phyloP scores from a whole-genome alignment of 2,329 filamentous ascomycete species.

The Beauveria bassiana region DNA sequence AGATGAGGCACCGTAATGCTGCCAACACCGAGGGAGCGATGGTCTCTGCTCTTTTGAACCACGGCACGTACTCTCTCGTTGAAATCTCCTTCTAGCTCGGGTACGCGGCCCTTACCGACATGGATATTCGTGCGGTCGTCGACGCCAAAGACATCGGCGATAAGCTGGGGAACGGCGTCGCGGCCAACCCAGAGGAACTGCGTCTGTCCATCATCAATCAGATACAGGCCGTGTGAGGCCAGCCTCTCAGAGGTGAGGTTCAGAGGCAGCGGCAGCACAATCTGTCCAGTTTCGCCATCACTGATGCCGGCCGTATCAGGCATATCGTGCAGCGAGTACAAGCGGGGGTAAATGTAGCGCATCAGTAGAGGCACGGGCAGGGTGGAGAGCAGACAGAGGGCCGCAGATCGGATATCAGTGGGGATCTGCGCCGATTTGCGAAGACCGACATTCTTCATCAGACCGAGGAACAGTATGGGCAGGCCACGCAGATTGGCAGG shows the following conservation, averaged over 20 bases:
- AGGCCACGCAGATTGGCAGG: slow-evolving; percentile 84
- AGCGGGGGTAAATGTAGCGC: slow-evolving; percentile 81
- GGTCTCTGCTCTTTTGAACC: slow-evolving; percentile 84
- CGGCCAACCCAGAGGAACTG: slow-evolving; percentile 97
- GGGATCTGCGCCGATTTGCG: slow-evolving; percentile 91
- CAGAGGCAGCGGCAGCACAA: slow-evolving; percentile 72
- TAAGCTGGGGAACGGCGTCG: slow-evolving; percentile 82
- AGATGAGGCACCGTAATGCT: slow-evolving; percentile 89
- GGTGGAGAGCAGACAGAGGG: slow-evolving; percentile 88
- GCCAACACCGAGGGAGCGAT: slow-evolving; percentile 78
- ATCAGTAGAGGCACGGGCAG: slow-evolving; percentile 82
- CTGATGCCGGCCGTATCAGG: slow-evolving; percentile 84
- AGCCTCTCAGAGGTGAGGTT: slow-evolving; percentile 87
- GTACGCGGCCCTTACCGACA: slow-evolving; percentile 82
- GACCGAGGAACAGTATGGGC: slow-evolving; percentile 81
- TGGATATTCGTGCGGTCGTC: slow-evolving; percentile 76
- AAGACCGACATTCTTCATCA: slow-evolving; percentile 94
- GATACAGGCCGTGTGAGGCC: slow-evolving; percentile 83
- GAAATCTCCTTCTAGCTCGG: slow-evolving; percentile 90
- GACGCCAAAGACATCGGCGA: slow-evolving; percentile 84
- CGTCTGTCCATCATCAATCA: slow-evolving; percentile 94
- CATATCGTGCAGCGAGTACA: slow-evolving; percentile 93
- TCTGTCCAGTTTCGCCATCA: slow-evolving; percentile 79
- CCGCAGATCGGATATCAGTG: slow-evolving; percentile 85
- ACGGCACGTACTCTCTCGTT: slow-evolving; percentile 89